Percentiles rank a stretch among this genome's conserved stretches.
These are phyloP conservation scores for Thraustochytrium striatum DNA, from an alignment of 352 stramenopile genomes.

Conservation along the genomic window DNA sequence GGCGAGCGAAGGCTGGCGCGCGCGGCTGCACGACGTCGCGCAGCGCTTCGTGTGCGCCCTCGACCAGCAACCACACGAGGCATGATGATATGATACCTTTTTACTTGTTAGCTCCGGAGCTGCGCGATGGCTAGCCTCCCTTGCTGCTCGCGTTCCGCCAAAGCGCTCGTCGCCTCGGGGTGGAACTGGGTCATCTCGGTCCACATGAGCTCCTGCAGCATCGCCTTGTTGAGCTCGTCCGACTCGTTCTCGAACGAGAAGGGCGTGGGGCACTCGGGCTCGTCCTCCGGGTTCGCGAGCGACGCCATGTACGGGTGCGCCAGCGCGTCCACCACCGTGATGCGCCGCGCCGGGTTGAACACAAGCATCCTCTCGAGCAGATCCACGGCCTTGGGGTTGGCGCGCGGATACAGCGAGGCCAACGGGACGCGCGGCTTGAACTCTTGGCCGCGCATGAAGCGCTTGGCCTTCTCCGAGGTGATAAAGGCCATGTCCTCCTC, in stretches of 20 bases:
- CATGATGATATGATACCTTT: not conserved
- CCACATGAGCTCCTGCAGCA: slow-evolving; percentile 47
- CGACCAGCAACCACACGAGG: not conserved
- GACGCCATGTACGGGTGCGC: slow-evolving; percentile 69
- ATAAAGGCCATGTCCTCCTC: slow-evolving; percentile 83
- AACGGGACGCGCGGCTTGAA: slow-evolving; percentile 17
- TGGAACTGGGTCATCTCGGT: slow-evolving; percentile 43
- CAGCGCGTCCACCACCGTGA: slow-evolving; percentile 84
- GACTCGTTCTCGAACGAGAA: slow-evolving; percentile 37
- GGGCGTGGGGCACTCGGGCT: slow-evolving; percentile 61
- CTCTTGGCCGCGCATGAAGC: slow-evolving; percentile 66
- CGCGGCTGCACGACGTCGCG: not conserved
- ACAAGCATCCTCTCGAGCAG: slow-evolving; percentile 83
- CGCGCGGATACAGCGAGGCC: slow-evolving; percentile 61
- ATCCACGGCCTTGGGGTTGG: slow-evolving; percentile 64
- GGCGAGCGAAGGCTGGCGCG: not conserved
- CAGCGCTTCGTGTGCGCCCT: not conserved
- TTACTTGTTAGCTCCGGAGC: not conserved
- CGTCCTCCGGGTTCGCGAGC: slow-evolving; percentile 82
- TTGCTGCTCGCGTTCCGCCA: slow-evolving; percentile 1
- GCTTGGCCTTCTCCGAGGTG: slow-evolving; percentile 78
- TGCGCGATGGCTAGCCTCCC: slow-evolving; percentile 24
- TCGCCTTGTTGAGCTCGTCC: slow-evolving; percentile 40
- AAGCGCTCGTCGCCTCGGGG: not conserved
- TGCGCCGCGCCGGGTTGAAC: slow-evolving; percentile 83